Conservation (phyloP, 2,329 filamentous ascomycete species). For the Alternaria ethzedia region DNA sequence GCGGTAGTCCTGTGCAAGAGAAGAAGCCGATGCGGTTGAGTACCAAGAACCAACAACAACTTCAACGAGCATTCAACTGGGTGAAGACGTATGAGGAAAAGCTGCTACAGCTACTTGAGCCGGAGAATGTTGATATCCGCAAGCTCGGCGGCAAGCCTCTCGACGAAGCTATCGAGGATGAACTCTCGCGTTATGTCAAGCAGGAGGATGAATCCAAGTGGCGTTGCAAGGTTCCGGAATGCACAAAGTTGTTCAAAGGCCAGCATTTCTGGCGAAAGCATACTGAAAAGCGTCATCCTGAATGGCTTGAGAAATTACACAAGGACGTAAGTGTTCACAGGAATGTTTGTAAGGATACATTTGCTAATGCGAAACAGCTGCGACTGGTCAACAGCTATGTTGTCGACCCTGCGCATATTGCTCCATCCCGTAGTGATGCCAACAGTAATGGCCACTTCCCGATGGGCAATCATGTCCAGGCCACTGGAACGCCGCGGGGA, state of each 20-base stretch:
- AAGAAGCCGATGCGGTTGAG: slow-evolving; percentile 70
- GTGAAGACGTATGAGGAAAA: slow-evolving; percentile 99
- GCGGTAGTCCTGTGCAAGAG: slow-evolving; percentile 71
- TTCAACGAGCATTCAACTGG: slow-evolving; percentile 97
- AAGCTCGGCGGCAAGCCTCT: slow-evolving; percentile 89
- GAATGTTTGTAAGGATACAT: neutral
- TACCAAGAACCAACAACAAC: slow-evolving; percentile 85
- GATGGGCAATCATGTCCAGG: slow-evolving; percentile 71
- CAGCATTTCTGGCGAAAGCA: slow-evolving; percentile 98
- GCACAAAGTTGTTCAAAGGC: slow-evolving; percentile 96
- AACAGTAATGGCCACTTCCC: slow-evolving; percentile 97
- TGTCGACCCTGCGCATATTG: slow-evolving; percentile 91
- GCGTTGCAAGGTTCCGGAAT: slow-evolving; percentile 95
- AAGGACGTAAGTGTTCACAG: slow-evolving; percentile 71
- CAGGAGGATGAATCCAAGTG: slow-evolving; percentile 98
- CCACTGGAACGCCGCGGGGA: slow-evolving; percentile 84
- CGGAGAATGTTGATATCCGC: slow-evolving; percentile 82
- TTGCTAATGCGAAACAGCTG: slow-evolving; percentile 62
- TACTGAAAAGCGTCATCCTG: slow-evolving; percentile 90
- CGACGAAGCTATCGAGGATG: slow-evolving; percentile 86
- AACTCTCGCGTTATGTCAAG: slow-evolving; percentile 86
- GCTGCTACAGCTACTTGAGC: slow-evolving; percentile 88
- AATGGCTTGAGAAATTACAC: slow-evolving; percentile 82
- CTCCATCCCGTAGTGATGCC: slow-evolving; percentile 88
- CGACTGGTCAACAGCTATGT: slow-evolving; percentile 93